phyloP scores from a whole-genome alignment of 345 rosid species.

The Syzygium aqueum region DNA sequence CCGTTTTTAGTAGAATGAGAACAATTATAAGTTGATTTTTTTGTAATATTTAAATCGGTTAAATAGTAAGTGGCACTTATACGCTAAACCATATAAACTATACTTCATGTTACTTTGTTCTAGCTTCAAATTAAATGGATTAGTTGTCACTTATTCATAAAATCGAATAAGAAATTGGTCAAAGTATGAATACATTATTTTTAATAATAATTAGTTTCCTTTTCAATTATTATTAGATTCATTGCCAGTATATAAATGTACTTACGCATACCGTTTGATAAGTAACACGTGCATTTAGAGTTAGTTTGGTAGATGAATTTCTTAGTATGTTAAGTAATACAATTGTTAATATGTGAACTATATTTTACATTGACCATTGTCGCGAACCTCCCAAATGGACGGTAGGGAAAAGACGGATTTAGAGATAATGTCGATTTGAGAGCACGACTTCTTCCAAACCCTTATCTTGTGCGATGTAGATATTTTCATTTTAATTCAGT shows the following conservation, averaged over 20 bases:
- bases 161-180: neutral
- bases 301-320: neutral
- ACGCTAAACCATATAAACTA: neutral
- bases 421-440: neutral
- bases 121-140: neutral
- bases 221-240: neutral
- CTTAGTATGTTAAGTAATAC: accelerated
- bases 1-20: neutral
- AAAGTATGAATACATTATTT: neutral
- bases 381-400: neutral
- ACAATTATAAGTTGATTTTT: neutral
- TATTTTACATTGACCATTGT: too few relatives aligned
- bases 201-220: neutral
- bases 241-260: neutral
- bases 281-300: neutral
- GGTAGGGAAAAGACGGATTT: neutral
- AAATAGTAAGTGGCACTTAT: neutral
- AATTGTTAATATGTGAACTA: neutral
- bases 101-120: too few relatives aligned
- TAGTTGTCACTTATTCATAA: neutral
- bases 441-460: too few relatives aligned
- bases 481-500: too few relatives aligned
- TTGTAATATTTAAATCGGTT: neutral
- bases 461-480: too few relatives aligned
- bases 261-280: neutral